Conservation (phyloP, 1,284 basidiomycete genomes). For the Fomes fomentarius region DNA sequence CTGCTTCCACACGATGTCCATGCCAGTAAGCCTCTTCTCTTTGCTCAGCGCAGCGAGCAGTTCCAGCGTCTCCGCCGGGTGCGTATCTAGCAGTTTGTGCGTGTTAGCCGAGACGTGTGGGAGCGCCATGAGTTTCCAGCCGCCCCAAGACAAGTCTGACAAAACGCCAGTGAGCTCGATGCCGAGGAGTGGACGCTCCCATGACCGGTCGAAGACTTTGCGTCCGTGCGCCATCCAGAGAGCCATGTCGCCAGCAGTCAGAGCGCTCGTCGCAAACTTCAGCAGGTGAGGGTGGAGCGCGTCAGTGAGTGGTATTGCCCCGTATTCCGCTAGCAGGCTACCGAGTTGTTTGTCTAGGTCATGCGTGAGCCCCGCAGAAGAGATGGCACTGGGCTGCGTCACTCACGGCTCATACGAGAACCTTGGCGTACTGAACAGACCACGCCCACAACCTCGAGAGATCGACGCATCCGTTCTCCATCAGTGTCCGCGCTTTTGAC, state of each 20-base stretch:
- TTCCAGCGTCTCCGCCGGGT: constrained; percentile 45
- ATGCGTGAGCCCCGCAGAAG: neutral
- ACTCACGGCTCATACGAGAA: constrained; percentile 60
- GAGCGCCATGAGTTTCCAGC: constrained; percentile 69
- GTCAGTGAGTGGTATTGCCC: constrained; percentile 40
- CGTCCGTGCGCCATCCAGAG: constrained; percentile 66
- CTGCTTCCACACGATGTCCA: constrained; percentile 60
- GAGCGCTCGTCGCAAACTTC: constrained; percentile 50
- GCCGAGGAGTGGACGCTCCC: constrained; percentile 47
- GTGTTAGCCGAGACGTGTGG: constrained; percentile 58
- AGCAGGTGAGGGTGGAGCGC: constrained; percentile 48
- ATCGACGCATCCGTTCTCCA: constrained; percentile 39
- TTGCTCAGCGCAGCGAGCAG: constrained; percentile 54
- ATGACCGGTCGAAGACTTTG: constrained; percentile 55
- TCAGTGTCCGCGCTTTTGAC: constrained; percentile 20
- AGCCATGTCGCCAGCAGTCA: constrained; percentile 65
- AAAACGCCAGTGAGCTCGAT: constrained; percentile 60
- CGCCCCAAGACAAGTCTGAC: constrained; percentile 68
- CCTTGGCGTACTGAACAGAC: constrained; percentile 66
- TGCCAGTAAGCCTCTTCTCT: constrained; percentile 52
- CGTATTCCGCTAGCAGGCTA: constrained; percentile 47
- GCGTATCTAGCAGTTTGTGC: constrained; percentile 44
- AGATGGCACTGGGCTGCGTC: neutral
- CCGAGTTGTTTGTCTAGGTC: constrained; percentile 52
- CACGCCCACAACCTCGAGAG: constrained; percentile 53